Conservation (phyloP, 225 moss, liverwort and hornwort genomes). For the Climacium dendroides region DNA sequence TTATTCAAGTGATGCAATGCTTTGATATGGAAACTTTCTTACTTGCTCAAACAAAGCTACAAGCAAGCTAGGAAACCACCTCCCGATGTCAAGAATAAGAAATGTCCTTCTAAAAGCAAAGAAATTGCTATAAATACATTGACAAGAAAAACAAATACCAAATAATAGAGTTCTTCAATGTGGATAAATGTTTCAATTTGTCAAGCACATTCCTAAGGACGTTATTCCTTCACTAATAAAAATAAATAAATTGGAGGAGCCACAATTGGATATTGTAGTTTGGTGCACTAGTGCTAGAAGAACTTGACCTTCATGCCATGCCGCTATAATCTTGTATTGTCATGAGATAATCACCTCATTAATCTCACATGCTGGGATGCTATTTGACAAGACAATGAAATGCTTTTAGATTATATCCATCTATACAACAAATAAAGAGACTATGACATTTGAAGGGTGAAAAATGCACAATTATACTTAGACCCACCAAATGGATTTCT, state of each 20-base stretch:
- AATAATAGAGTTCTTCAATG: no score
- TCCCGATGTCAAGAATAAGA: background rate
- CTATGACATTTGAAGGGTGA: background rate
- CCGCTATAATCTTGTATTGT: background rate
- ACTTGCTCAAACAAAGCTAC: background rate
- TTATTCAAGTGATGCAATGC: background rate
- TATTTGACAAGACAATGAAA: background rate
- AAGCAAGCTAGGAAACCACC: background rate
- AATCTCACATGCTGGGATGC: accelerated
- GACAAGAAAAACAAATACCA: background rate
- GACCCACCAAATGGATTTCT: background rate
- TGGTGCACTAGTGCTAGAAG: background rate
- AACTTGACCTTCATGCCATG: background rate
- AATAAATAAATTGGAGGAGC: no score
- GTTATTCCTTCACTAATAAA: no score
- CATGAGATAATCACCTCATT: background rate
- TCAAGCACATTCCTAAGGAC: no score
- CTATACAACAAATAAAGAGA: accelerated
- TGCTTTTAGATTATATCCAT: background rate
- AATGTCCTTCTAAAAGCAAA: no score
- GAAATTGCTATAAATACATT: no score
- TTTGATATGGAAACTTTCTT: accelerated
- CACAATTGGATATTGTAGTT: no score
- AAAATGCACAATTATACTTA: background rate
- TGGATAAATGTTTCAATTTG: background rate